These are phyloP conservation scores for Aspergillus tubingensis DNA, from an alignment of 2,329 filamentous ascomycete species.

Conservation along the genomic window DNA sequence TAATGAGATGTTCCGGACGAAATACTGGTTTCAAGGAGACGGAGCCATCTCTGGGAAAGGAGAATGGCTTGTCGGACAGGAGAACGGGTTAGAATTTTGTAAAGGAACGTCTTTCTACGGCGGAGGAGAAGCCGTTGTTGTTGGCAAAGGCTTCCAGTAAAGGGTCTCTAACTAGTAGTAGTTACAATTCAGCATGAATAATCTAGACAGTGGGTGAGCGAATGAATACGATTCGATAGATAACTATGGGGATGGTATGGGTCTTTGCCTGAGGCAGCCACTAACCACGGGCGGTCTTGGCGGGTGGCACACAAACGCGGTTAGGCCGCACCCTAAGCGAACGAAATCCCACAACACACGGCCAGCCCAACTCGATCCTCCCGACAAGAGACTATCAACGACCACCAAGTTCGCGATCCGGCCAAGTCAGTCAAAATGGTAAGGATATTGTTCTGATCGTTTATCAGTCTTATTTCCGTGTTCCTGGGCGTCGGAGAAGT, in stretches of 20 bases:
- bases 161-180: background rate
- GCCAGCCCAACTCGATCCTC: slow-evolving; percentile 36
- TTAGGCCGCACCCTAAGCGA: slow-evolving; percentile 45
- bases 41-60: slow-evolving; percentile 52
- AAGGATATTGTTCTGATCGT: slow-evolving; percentile 32
- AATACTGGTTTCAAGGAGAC: slow-evolving; percentile 65
- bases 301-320: slow-evolving; percentile 24
- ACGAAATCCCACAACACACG: slow-evolving; percentile 48
- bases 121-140: slow-evolving; percentile 68
- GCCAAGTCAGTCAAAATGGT: slow-evolving; percentile 53
- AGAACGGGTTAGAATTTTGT: slow-evolving; percentile 74
- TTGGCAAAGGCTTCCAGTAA: slow-evolving; percentile 50
- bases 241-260: background rate
- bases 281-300: slow-evolving; percentile 17
- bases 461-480: slow-evolving; percentile 24
- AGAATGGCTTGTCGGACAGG: slow-evolving; percentile 87
- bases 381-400: slow-evolving; percentile 45
- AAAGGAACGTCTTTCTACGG: slow-evolving; percentile 85
- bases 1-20: slow-evolving; percentile 70
- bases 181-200: background rate
- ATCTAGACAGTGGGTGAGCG: background rate
- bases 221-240: background rate
- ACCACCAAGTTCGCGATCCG: slow-evolving; percentile 46
- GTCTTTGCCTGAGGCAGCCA: slow-evolving; percentile 9
- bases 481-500: slow-evolving; percentile 28